Base-by-base conservation (phyloP, 345 rosid genomes). In the Schrenkiella parvula region DNA sequence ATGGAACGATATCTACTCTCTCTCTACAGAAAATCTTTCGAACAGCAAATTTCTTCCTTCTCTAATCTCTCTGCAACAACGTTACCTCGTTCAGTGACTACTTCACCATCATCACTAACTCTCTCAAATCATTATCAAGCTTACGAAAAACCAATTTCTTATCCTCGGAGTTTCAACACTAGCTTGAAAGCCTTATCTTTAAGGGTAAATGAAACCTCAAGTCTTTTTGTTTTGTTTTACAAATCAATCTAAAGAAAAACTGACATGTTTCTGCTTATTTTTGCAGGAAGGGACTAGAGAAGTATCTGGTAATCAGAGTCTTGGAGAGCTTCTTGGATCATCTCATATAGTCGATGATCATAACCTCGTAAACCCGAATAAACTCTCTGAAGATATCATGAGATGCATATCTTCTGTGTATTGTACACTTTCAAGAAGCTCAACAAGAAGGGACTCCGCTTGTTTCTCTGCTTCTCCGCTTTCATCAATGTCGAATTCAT, bases 371-470 rank as follows among this genome's bases (percentile, higher is more conserved):
- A 80, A 84, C 44, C 89, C 90, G 6, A 90, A 84, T 79, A 84
- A 81, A 70, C 87, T 89, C 25, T 88, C 98, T 11, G 89, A 88
- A 78, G 87, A 92, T 69, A 86, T 88, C 41, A 71, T 89, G 62
- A 85, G 83, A 86, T 92, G 96, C 72, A 89, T 92, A 63, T 86
- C 89, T 72, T 86, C 92, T 78, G 87, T 88, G 61, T 92, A 89
- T 75, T 82, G 87, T 87, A 85, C 88, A 69, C 86, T 92, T 48
- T 78, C 86, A 50, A 78, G 74, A 47, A 80, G 74, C 58, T 68
- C 77, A 21, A 50, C 4, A 11, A 43, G 43, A 39, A 71, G 56
- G 50, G 73, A 26, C 18, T 75, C 65, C 68, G 77, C 42, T 73
- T 72, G 70, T 71, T 64, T 60, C 17, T 64, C 85, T 21, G 79